Conservation (phyloP, 1,284 basidiomycete genomes). For the Trametes pubescens region DNA sequence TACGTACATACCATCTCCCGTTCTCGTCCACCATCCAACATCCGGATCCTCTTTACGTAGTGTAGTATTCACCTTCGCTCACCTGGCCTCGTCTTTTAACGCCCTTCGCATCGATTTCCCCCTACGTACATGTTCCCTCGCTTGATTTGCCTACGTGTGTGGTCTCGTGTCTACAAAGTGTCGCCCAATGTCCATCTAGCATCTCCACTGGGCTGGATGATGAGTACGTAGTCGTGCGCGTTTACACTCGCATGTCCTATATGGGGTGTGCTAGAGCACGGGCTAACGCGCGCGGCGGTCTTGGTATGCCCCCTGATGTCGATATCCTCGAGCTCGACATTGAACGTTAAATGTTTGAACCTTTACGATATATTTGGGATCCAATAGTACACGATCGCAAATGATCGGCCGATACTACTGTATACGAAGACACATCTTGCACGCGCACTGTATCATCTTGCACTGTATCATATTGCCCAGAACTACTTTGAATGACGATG, state of each 20-base stretch:
- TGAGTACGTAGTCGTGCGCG: background rate
- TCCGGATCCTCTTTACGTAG: constrained; percentile 37
- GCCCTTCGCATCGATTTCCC: constrained; percentile 27
- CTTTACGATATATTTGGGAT: no score
- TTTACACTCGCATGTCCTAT: background rate
- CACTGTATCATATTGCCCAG: no score
- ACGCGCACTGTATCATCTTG: no score
- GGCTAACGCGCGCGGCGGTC: no score
- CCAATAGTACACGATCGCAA: no score
- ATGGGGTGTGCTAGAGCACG: no score
- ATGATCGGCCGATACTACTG: no score
- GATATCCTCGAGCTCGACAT: no score
- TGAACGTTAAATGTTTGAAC: no score
- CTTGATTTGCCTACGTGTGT: constrained; percentile 19
- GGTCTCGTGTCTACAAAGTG: constrained; percentile 13
- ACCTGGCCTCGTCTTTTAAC: constrained; percentile 18
- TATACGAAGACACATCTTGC: no score
- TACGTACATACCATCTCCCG: constrained; percentile 7
- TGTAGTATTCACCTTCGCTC: constrained; percentile 38
- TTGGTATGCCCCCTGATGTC: no score
- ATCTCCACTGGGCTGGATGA: background rate
- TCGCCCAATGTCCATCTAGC: constrained; percentile 5
- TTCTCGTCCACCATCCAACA: constrained; percentile 20
- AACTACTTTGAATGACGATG: no score
- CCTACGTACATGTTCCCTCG: constrained; percentile 10